Conservation (phyloP, 345 rosid genomes). For the Zanthoxylum bungeanum region DNA sequence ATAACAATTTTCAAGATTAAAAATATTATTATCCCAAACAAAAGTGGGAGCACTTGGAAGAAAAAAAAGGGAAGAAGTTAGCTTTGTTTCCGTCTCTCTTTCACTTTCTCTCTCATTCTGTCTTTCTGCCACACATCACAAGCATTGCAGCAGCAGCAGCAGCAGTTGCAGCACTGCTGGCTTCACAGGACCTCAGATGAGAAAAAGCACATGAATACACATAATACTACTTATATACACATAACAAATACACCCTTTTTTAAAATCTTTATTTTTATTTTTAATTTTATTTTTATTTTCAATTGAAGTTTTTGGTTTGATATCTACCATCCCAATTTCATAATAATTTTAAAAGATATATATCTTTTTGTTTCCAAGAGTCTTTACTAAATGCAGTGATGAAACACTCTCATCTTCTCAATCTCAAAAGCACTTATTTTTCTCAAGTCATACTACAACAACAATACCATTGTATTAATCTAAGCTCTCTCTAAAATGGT, state of each 20-base stretch:
- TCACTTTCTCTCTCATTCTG: constrained; percentile 14
- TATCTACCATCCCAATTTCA: constrained; percentile 13
- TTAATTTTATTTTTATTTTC: background rate
- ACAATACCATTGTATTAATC: background rate
- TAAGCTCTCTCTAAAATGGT: constrained; percentile 41
- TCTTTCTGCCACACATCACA: constrained; percentile 43
- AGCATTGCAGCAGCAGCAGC: constrained; percentile 43
- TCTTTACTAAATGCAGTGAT: constrained; percentile 38
- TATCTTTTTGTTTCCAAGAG: too few species aligned
- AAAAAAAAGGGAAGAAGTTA: too few species aligned
- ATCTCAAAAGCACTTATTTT: background rate
- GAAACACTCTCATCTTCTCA: constrained; percentile 19
- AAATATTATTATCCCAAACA: too few species aligned
- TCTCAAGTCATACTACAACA: background rate
- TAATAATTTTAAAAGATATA: background rate
- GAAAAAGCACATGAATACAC: constrained; percentile 16
- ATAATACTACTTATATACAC: background rate
- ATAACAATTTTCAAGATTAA: too few species aligned
- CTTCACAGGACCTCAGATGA: too few species aligned
- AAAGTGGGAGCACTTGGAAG: too few species aligned
- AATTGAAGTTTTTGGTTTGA: too few species aligned
- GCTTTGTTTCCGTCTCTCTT: too few species aligned
- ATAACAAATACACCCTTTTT: background rate
- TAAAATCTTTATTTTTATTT: background rate
- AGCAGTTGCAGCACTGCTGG: constrained; percentile 32